Percentiles rank a stretch among this genome's conserved stretches.
phyloP scores from a whole-genome alignment of 2,329 filamentous ascomycete genomes.

The Aspergillus novofumigatus region DNA sequence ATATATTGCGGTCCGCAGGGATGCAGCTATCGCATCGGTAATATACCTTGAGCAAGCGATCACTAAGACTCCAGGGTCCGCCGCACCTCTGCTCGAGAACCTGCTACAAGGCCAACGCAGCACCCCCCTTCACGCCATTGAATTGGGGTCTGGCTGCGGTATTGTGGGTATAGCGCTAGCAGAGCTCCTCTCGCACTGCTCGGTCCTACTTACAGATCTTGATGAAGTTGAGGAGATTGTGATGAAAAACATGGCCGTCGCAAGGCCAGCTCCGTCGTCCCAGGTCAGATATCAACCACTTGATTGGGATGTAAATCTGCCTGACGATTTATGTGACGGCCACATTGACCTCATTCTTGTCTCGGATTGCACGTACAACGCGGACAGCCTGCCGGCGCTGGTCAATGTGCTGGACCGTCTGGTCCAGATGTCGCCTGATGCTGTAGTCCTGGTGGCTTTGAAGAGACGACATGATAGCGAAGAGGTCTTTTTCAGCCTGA shows the following conservation, averaged over 20 bases:
- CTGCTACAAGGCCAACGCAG: conserved; percentile 26
- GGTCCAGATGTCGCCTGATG: conserved; percentile 45
- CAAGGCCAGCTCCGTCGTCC: conserved; percentile 42
- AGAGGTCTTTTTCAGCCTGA: conserved; percentile 61
- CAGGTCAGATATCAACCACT: conserved; percentile 49
- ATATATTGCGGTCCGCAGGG: conserved; percentile 35
- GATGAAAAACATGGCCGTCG: conserved; percentile 49
- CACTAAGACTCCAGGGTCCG: conserved; percentile 19
- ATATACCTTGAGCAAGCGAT: conserved; percentile 48
- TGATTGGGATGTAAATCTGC: conserved; percentile 59
- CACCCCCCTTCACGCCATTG: conserved; percentile 50
- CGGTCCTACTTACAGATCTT: conserved; percentile 62
- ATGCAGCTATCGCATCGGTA: conserved; percentile 57
- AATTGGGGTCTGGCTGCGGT: conserved; percentile 66
- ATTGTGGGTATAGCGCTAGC: conserved; percentile 64
- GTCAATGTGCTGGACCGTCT: conserved; percentile 55
- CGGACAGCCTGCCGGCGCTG: conserved; percentile 60
- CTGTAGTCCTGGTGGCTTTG: conserved; percentile 57
- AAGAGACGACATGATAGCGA: conserved; percentile 67
- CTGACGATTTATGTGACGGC: conserved; percentile 34
- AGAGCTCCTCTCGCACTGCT: conserved; percentile 47
- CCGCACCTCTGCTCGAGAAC: conserved; percentile 29
- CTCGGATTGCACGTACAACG: conserved; percentile 71
- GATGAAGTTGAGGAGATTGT: conserved; percentile 61
- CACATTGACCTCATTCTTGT: conserved; percentile 59